Conservation (phyloP, 768 basidiomycete species). For the Coprinellus micaceus region DNA sequence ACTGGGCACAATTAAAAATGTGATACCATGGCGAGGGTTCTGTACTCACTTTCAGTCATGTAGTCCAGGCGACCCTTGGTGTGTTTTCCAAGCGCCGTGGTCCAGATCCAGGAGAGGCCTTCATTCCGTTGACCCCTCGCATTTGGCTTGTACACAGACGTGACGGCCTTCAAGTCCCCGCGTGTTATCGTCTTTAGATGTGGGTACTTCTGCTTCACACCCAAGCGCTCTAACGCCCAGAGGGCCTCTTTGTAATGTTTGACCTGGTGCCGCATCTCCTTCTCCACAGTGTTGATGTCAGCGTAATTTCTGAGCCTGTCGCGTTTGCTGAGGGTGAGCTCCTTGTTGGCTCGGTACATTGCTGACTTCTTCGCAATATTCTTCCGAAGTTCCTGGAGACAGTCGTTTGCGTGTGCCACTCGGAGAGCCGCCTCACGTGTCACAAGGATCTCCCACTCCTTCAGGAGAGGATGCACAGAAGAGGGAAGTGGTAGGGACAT, state of each 20-base stretch:
- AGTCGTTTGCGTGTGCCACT: background rate
- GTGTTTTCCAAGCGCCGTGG: too few species aligned
- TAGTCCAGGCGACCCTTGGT: too few species aligned
- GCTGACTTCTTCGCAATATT: background rate
- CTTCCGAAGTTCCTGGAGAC: background rate
- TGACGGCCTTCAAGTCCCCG: background rate
- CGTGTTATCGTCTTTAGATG: background rate
- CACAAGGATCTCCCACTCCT: background rate
- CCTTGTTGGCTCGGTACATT: background rate
- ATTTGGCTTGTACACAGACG: background rate
- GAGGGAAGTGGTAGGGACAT: background rate
- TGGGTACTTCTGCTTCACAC: background rate
- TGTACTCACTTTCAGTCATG: too few species aligned
- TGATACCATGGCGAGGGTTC: background rate
- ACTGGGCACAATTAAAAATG: background rate
- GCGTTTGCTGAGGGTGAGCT: background rate
- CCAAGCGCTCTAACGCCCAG: background rate
- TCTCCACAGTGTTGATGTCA: background rate
- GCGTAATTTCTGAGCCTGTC: background rate
- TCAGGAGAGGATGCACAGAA: background rate
- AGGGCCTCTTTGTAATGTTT: background rate
- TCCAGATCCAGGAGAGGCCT: background rate
- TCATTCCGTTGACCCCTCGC: background rate
- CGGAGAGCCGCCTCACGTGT: background rate
- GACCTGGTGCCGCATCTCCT: background rate